A percentile compares a stretch with the other conserved stretches of the same genome.
These are phyloP conservation scores for Populus euphratica DNA, from an alignment of 345 rosid species.

Conservation along the genomic window DNA sequence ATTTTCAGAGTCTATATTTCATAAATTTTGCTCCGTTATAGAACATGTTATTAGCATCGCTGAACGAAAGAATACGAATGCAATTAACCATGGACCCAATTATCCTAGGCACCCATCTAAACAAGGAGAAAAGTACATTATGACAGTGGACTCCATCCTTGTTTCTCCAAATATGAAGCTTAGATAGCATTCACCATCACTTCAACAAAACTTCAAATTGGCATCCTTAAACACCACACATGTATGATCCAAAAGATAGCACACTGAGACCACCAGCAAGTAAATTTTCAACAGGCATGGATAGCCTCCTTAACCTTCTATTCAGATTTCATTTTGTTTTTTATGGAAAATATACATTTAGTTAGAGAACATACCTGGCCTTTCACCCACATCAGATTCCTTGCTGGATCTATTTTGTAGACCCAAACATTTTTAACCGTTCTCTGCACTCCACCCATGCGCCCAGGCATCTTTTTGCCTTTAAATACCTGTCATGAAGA, in stretches of 20 bases:
- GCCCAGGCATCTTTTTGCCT: constrained; percentile 95
- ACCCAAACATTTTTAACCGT: constrained; percentile 93
- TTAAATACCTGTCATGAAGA: constrained; percentile 62
- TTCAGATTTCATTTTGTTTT: background rate
- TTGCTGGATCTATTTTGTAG: constrained; percentile 80
- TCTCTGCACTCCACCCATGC: constrained; percentile 82
- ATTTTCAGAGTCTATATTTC: background rate
- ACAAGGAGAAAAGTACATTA: background rate
- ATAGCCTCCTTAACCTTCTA: background rate
- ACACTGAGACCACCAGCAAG: background rate
- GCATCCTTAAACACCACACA: background rate
- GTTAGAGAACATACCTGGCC: constrained; percentile 69
- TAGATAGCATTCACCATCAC: background rate
- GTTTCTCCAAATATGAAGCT: background rate
- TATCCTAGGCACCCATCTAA: background rate
- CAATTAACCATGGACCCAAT: background rate
- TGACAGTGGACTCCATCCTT: background rate
- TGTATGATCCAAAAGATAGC: background rate
- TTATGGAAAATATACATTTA: background rate
- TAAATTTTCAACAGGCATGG: background rate
- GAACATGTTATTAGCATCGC: background rate
- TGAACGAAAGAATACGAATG: background rate
- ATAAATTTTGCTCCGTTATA: background rate
- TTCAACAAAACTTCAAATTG: background rate
- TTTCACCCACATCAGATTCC: constrained; percentile 91